Percentiles rank a stretch among this genome's conserved stretches.
These are phyloP conservation scores for Oryza punctata DNA, from an alignment of 176 grass and related monocot genomes.

Conservation along the genomic window DNA sequence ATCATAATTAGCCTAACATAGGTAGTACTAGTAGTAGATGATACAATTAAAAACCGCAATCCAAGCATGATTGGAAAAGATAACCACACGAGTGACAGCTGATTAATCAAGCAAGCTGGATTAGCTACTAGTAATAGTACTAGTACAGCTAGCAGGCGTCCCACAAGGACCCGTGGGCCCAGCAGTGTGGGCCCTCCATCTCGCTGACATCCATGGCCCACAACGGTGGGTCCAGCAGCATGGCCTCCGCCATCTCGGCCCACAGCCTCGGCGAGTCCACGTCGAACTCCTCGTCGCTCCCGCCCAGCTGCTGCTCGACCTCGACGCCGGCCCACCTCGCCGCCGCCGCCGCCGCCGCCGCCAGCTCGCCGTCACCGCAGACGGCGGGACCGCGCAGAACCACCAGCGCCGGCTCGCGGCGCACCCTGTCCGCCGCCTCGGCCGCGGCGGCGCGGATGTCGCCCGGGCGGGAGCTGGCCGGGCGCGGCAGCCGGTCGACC, in stretches of 20 bases:
- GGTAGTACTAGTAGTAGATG: background rate
- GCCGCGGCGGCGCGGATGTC: constrained; percentile 64
- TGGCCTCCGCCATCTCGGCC: constrained; percentile 77
- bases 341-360: background rate
- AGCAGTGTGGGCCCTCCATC: constrained; percentile 32
- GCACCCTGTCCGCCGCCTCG: constrained; percentile 58
- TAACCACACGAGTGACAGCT: background rate
- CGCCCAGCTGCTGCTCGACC: constrained; percentile 23
- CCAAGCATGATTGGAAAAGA: background rate
- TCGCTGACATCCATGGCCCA: constrained; percentile 48
- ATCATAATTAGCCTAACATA: constrained; percentile 12
- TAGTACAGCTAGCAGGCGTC: constrained; percentile 44
- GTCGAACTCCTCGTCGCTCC: constrained; percentile 57
- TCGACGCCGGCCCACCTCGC: background rate
- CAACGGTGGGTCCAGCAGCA: constrained; percentile 61
- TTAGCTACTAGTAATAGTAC: too few relatives aligned
- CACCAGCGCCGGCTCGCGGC: constrained; percentile 51
- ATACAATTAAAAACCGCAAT: background rate
- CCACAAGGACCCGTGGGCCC: constrained; percentile 60
- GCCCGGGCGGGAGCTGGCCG: constrained; percentile 45
- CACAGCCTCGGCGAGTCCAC: constrained; percentile 68
- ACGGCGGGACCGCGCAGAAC: too few relatives aligned
- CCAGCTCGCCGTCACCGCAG: too few relatives aligned
- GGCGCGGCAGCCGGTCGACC: constrained; percentile 55
- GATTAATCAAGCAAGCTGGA: background rate